Evolutionary conservation across 805 yeast genomes (phyloP), one percentile per base, ranked within the genome.

Genomic region (Candida koratica): DNA sequence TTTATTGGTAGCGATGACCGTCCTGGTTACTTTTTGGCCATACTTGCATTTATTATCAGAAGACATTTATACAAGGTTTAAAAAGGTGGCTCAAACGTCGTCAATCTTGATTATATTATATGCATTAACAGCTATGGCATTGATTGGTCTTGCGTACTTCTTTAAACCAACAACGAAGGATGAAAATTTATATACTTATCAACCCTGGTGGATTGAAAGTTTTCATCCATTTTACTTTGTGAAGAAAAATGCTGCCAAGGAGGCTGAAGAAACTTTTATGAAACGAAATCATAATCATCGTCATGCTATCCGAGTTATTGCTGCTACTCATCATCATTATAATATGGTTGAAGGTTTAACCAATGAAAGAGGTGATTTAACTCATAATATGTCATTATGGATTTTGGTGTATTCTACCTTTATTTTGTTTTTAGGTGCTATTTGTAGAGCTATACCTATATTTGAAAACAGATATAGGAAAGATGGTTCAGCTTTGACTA

Each of bases 201-300:
- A 78, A 52, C 86, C 94, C 24, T 79, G 81, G 73, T 84, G 93
- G 93, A 78, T 84, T 49, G 78, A 79, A 53, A 69, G 77, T 4
- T 81, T 82, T 46, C 50, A 60, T 16, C 69, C 79, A 12, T 59
- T 64, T 33, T 84, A 83, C 56, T 83, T 68, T 58, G 81, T 79
- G 10, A 65, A 67, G 42, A 70, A 68, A 39, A 67, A 68, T 34
- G 76, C 85, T 1, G 58, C 65, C 6, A 55, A 55, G 27, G 56
- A 59, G 36, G 81, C 79, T n/a, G 73, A 61, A 44, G 62, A 56
- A 25, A 53, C 71, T 0, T 71, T 71, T 42, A 64, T 65, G 58
- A 56, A 58, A 36, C 53, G 75, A 50, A 74, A 71, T 49, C 73
- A 72, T 34, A 58, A 67, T 41, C 70, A 66, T 44, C 48, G 68